phyloP scores from a whole-genome alignment of 495 filamentous ascomycete genomes.

The Thozetella sp. region DNA sequence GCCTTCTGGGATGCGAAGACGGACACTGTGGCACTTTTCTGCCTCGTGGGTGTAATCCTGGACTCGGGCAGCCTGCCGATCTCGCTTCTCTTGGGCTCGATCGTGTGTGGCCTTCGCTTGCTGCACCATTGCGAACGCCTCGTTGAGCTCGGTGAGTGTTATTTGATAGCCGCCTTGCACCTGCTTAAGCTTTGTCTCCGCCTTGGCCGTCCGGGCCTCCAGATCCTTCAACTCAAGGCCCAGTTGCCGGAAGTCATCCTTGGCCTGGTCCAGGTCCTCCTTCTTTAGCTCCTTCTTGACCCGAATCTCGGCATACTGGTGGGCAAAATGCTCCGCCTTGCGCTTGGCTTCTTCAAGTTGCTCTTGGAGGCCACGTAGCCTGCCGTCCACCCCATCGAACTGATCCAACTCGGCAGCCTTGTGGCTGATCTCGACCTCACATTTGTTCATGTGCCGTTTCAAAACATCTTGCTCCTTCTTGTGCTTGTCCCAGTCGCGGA shows the following conservation, averaged over 20 bases:
- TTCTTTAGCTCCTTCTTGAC: slow-evolving; percentile 38
- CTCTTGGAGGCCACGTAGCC: slow-evolving; percentile 30
- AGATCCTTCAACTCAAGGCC: slow-evolving; percentile 46
- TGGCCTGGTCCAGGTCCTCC: slow-evolving; percentile 25
- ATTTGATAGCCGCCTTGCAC: slow-evolving; percentile 50
- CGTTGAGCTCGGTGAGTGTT: slow-evolving; percentile 67
- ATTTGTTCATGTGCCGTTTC: slow-evolving; percentile 19
- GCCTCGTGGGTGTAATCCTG: slow-evolving; percentile 61
- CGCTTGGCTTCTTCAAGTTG: slow-evolving; percentile 27
- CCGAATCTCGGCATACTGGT: slow-evolving; percentile 37
- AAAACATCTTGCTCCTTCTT: slow-evolving; percentile 30
- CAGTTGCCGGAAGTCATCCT: slow-evolving; percentile 17
- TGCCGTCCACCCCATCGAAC: slow-evolving; percentile 43
- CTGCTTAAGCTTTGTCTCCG: slow-evolving; percentile 55
- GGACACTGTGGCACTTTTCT: slow-evolving; percentile 46
- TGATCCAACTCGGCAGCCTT: slow-evolving; percentile 37
- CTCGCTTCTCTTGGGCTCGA: slow-evolving; percentile 44
- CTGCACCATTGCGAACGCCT: slow-evolving; percentile 53
- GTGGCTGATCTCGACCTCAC: slow-evolving; percentile 18
- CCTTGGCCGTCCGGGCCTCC: slow-evolving; percentile 51
- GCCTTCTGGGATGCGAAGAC: slow-evolving; percentile 69
- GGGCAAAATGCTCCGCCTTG: slow-evolving; percentile 36
- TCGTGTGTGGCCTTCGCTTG: slow-evolving; percentile 46
- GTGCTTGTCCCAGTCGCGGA: slow-evolving; percentile 59
- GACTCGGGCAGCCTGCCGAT: slow-evolving; percentile 47